Evolutionary conservation across 1,139 yeast species (phyloP).

Genomic region (Diutina neorugosa): DNA sequence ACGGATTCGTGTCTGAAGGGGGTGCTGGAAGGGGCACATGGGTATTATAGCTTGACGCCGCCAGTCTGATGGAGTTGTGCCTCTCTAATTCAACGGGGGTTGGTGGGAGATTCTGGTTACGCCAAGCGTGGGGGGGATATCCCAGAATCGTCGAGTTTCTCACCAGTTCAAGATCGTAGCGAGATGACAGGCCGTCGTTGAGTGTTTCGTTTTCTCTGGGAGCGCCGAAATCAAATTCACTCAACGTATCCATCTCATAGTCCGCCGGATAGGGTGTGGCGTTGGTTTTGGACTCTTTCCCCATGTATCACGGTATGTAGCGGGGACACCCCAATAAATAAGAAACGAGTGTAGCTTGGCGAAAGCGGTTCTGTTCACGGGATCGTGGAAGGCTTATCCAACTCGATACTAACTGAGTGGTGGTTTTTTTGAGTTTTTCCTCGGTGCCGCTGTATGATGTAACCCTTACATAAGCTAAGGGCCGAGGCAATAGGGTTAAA

Average conservation of each 20-base stretch:
- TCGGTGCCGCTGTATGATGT: neutral
- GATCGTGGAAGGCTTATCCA: neutral
- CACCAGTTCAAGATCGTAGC: neutral
- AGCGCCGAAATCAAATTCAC: neutral
- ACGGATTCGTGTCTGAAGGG: neutral
- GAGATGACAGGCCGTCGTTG: neutral
- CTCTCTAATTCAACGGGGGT: neutral
- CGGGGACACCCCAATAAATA: neutral
- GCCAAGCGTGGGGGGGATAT: neutral
- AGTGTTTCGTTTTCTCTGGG: neutral
- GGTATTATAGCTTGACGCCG: neutral
- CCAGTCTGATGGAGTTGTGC: neutral
- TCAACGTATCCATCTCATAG: conserved; percentile 2
- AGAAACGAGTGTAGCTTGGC: neutral
- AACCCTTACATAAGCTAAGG: neutral
- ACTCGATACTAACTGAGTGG: neutral
- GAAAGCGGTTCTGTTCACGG: neutral
- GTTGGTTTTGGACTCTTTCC: neutral
- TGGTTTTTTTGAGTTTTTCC: neutral
- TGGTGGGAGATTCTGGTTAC: neutral
- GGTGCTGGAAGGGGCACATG: conserved; percentile 3
- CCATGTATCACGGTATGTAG: neutral
- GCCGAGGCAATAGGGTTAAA: neutral
- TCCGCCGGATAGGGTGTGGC: neutral
- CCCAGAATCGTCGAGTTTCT: neutral